These are phyloP conservation scores for Ophiostoma angusticollis DNA, from an alignment of 2,329 filamentous ascomycete species.

Conservation along the genomic window DNA sequence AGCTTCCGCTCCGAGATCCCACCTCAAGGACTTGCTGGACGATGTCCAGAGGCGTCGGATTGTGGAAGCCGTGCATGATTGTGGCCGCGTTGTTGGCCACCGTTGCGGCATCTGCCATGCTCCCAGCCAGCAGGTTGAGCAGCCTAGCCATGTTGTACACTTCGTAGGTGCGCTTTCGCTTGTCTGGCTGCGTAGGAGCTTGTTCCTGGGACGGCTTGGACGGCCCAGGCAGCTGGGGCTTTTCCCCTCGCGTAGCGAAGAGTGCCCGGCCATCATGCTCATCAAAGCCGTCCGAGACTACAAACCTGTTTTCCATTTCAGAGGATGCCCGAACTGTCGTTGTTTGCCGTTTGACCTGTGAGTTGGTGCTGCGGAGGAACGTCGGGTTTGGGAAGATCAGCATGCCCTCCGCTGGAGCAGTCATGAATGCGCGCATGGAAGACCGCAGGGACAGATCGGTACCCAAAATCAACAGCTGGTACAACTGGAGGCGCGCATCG, in stretches of 20 bases:
- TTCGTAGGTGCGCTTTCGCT: not conserved
- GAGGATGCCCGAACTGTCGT: too few relatives aligned
- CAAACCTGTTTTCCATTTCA: constrained; percentile 20
- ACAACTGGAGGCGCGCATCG: too few relatives aligned
- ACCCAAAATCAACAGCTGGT: constrained; percentile 11
- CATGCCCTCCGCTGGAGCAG: not conserved
- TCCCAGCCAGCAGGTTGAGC: not conserved
- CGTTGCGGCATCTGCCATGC: not conserved
- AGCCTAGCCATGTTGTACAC: constrained; percentile 6
- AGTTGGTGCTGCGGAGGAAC: too few relatives aligned
- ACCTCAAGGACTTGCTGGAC: constrained; percentile 4
- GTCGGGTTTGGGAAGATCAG: not conserved
- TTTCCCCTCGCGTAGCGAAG: too few relatives aligned
- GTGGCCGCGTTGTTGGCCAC: not conserved
- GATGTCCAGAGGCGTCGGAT: constrained; percentile 3
- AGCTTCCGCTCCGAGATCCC: constrained; percentile 2
- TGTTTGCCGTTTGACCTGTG: too few relatives aligned
- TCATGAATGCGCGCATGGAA: constrained; percentile 6
- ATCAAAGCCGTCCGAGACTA: constrained; percentile 29
- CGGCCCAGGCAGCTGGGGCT: too few relatives aligned
- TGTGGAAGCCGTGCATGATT: not conserved
- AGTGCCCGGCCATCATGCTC: too few relatives aligned
- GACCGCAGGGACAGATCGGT: constrained; percentile 10
- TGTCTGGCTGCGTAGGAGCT: not conserved
- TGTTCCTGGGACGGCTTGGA: too few relatives aligned